Conservation (phyloP, 257 asterid genomes). For the Przewalskia tangutica region DNA sequence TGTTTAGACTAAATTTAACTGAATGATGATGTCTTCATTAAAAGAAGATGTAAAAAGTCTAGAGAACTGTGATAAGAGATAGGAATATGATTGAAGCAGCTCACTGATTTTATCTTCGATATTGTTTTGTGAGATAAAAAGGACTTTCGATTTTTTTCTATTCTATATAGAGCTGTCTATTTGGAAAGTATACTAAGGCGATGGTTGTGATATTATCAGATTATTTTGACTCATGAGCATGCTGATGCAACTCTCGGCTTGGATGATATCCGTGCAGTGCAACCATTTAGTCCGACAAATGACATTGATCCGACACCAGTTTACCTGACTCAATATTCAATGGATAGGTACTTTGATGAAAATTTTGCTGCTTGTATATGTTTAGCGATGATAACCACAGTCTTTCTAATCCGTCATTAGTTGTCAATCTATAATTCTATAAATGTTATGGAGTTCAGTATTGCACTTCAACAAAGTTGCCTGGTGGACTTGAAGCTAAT, state of each 20-base stretch:
- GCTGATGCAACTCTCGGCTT: slow-evolving; percentile 99
- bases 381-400: background rate
- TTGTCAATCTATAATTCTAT: background rate
- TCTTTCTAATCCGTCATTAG: background rate
- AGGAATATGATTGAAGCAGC: background rate
- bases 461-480: background rate
- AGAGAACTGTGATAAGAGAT: slow-evolving; percentile 1
- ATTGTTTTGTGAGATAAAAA: background rate
- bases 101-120: background rate
- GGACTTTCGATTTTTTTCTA: background rate
- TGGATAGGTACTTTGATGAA: slow-evolving; percentile 57
- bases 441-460: background rate
- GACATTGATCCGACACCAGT: slow-evolving; percentile 85
- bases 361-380: background rate
- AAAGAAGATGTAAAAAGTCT: background rate
- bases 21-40: background rate
- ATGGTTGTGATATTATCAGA: slow-evolving; percentile 36
- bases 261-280: slow-evolving; percentile 89
- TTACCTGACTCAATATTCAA: slow-evolving; percentile 60
- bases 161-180: background rate
- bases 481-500: background rate
- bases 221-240: slow-evolving; percentile 93
- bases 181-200: slow-evolving; percentile 1
- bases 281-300: slow-evolving; percentile 84
- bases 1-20: background rate